Percentiles rank a stretch among this genome's conserved stretches.
These are phyloP conservation scores for Salix caprea DNA, from an alignment of 345 rosid genomes.

Conservation along the genomic window DNA sequence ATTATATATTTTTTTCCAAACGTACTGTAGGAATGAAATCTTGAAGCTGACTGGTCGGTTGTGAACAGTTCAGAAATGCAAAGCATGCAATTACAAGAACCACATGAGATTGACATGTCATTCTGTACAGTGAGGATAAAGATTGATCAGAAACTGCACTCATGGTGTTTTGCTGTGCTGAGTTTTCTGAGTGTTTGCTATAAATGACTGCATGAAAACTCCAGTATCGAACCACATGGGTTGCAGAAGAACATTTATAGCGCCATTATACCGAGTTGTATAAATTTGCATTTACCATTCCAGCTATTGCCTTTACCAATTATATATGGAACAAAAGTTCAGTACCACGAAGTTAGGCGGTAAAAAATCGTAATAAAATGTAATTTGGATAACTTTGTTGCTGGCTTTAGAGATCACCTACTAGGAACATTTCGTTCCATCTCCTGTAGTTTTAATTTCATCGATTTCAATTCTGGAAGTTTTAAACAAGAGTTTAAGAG, in stretches of 20 bases:
- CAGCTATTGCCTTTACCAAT: too few relatives aligned
- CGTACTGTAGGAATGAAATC: too few relatives aligned
- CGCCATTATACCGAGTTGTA: neutral
- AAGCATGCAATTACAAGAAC: neutral
- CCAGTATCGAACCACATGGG: neutral
- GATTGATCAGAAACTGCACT: neutral
- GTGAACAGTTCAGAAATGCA: neutral
- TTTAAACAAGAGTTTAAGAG: neutral
- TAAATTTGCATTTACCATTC: too few relatives aligned
- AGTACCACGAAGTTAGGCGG: neutral
- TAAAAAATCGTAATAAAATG: neutral
- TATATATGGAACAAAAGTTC: too few relatives aligned
- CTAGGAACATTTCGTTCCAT: neutral
- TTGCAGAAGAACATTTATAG: neutral
- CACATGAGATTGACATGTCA: neutral
- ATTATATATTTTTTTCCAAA: too few relatives aligned
- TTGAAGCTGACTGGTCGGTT: too few relatives aligned
- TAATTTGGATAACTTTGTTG: too few relatives aligned
- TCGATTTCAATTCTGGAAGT: neutral
- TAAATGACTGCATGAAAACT: neutral
- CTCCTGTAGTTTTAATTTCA: neutral
- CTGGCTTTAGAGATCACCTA: too few relatives aligned
- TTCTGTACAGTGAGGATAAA: neutral
- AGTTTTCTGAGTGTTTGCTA: neutral
- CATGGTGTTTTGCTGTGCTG: neutral